Conservation (phyloP, 2,329 filamentous ascomycete species). For the Claviceps pusilla region DNA sequence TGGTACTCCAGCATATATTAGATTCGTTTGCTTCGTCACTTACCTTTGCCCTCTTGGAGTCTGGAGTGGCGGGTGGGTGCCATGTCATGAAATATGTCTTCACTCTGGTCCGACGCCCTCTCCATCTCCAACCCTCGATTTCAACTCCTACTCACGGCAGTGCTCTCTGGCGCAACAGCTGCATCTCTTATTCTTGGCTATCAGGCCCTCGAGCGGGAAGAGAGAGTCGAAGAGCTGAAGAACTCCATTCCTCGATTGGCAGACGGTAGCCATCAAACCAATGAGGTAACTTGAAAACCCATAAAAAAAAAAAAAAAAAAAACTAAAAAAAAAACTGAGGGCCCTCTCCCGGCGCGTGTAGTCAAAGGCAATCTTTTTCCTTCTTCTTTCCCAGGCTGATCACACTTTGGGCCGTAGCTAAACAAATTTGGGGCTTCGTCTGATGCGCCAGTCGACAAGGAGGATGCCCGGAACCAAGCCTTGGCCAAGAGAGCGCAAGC, state of each 20-base stretch:
- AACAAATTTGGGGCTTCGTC: slow-evolving; percentile 45
- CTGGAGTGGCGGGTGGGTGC: background rate
- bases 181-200: slow-evolving; percentile 47
- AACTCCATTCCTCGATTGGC: slow-evolving; percentile 35
- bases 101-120: slow-evolving; percentile 28
- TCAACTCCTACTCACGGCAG: slow-evolving; percentile 57
- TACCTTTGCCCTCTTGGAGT: background rate
- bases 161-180: slow-evolving; percentile 46
- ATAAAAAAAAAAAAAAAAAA: background rate
- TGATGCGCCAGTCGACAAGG: slow-evolving; percentile 33
- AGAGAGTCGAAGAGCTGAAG: slow-evolving; percentile 42
- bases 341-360: background rate
- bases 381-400: background rate
- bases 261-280: slow-evolving; percentile 9
- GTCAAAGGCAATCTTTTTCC: background rate
- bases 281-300: slow-evolving; percentile 8
- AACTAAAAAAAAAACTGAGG: background rate
- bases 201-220: slow-evolving; percentile 41
- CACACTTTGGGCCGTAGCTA: slow-evolving; percentile 27
- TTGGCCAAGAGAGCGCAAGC: slow-evolving; percentile 45
- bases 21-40: background rate
- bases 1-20: too few relatives aligned
- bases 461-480: slow-evolving; percentile 44
- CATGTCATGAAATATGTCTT: slow-evolving; percentile 23
- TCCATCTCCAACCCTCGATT: slow-evolving; percentile 26